Conservation (phyloP, 1,284 basidiomycete species). For the Schizopora paradoxa region DNA sequence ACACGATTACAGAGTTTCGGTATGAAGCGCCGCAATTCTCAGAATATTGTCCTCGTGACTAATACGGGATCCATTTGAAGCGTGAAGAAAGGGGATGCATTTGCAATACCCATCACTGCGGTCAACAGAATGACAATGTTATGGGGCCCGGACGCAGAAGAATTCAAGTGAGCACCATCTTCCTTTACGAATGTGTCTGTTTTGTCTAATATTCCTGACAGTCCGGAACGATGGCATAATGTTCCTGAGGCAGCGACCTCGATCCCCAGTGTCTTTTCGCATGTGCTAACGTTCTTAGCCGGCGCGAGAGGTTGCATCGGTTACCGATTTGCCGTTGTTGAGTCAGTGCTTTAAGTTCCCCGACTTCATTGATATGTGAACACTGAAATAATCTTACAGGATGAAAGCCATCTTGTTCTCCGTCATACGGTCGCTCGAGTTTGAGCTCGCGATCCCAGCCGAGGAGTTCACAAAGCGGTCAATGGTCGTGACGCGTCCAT, state of each 20-base stretch:
- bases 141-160: slow-evolving; percentile 28
- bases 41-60: slow-evolving; percentile 16
- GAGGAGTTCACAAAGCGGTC: slow-evolving; percentile 32
- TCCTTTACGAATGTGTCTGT: background rate
- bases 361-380: background rate
- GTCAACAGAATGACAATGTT: slow-evolving; percentile 23
- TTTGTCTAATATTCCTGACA: slow-evolving; percentile 11
- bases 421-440: slow-evolving; percentile 51
- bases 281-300: slow-evolving; percentile 36
- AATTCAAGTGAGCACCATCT: slow-evolving; percentile 22
- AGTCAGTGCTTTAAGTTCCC: slow-evolving; percentile 27
- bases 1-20: slow-evolving; percentile 16
- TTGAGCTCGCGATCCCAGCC: slow-evolving; percentile 43
- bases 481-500: slow-evolving; percentile 29
- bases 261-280: slow-evolving; percentile 36
- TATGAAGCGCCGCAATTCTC: slow-evolving; percentile 5
- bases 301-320: slow-evolving; percentile 38
- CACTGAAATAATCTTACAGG: slow-evolving; percentile 25
- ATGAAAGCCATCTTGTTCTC: slow-evolving; percentile 54
- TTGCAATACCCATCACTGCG: slow-evolving; percentile 22
- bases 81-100: slow-evolving; percentile 12
- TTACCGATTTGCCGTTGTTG: slow-evolving; percentile 39
- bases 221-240: slow-evolving; percentile 32
- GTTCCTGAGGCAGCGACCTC: slow-evolving; percentile 22
- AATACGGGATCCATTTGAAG: slow-evolving; percentile 19